Evolutionary conservation across 441 rosid genomes (phyloP), one percentile per base, ranked within the genome.

Genomic region (Hura crepitans): DNA sequence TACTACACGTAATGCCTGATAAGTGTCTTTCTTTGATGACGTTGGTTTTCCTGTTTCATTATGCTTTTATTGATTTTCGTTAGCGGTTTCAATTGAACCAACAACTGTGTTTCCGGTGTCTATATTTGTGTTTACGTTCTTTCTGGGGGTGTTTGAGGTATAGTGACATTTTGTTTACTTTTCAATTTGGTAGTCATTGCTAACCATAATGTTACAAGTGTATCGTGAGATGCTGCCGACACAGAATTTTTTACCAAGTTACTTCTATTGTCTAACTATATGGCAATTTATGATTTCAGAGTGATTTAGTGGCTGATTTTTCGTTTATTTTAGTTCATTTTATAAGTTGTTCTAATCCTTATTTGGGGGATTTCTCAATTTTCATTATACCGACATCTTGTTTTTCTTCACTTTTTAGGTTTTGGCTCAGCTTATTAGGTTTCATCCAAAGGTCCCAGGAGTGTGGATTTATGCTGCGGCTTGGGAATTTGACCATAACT

Each of bases 391-490:
- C 27, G 1, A 17, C 12, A 55, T 35, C 8, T 30, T 20, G 18
- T 45, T 55, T 64, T 13, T 25, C 10, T 5, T n/a, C 49, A 0
- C 11, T 69, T 62, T 75, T 70, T 79, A 94, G 99, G 88, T 80
- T 4, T 79, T 94, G 73, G 94, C 97, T 72, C 94, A 92, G 78
- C 85, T 82, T n/a, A 83, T 89, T 50, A 85, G 97, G 74, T 86
- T 92, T 79, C 99, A 90, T 71, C 96, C 97, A 0, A 94, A 86
- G 83, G 93, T 86, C 15, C 87, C 96, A 1, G 97, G 86, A 47
- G 89, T 92, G 53, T 94, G 97, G 97, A 90, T 90, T 64, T 90
- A 94, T 85, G 97, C 97, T 76, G 97, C 97, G 9, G 96, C 94
- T 49, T 94, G 99, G 97, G 97, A 94, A 75, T 94, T 90, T 55